Percentiles rank a stretch among this genome's conserved stretches.
These are phyloP conservation scores for Kwoniella sp. DNA, from an alignment of 768 basidiomycete species.

Conservation along the genomic window DNA sequence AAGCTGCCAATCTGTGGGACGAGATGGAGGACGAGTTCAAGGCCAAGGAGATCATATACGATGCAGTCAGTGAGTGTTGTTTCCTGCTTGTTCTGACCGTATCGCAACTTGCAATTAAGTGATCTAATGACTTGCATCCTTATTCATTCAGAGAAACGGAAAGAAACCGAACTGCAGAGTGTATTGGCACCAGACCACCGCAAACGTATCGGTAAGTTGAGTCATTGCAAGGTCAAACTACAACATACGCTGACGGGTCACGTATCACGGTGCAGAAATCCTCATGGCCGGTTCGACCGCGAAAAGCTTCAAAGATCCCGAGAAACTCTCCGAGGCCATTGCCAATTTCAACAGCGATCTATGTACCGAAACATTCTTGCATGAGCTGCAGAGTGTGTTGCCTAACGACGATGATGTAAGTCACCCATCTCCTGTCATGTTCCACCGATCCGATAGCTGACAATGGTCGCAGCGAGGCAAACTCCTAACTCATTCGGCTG, in stretches of 20 bases:
- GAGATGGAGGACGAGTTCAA: conserved; percentile 99
- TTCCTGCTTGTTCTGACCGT: too few relatives aligned
- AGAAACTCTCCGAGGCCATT: conserved; percentile 79
- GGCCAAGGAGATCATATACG: conserved; percentile 89
- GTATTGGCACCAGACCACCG: conserved; percentile 87
- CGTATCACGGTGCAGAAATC: conserved; percentile 65
- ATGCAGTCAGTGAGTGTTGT: conserved; percentile 69
- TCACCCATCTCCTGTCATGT: not conserved
- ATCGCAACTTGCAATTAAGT: too few relatives aligned
- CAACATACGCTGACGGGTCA: not conserved
- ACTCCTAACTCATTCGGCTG: conserved; percentile 64
- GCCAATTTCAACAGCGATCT: conserved; percentile 82
- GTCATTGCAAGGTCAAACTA: conserved; percentile 43
- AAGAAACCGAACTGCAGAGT: conserved; percentile 84
- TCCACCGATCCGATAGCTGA: not conserved
- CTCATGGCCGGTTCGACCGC: conserved; percentile 77
- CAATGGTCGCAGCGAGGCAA: conserved; percentile 26
- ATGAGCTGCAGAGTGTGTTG: conserved; percentile 80
- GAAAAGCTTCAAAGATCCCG: conserved; percentile 68
- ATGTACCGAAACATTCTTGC: conserved; percentile 84
- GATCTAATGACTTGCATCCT: too few relatives aligned
- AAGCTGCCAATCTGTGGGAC: conserved; percentile 82
- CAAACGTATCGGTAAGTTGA: conserved; percentile 84
- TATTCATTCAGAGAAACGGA: conserved; percentile 80
- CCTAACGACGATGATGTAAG: conserved; percentile 86